Evolutionary conservation across 202 grass and related monocot species (phyloP).

Genomic region (Digitaria exilis): DNA sequence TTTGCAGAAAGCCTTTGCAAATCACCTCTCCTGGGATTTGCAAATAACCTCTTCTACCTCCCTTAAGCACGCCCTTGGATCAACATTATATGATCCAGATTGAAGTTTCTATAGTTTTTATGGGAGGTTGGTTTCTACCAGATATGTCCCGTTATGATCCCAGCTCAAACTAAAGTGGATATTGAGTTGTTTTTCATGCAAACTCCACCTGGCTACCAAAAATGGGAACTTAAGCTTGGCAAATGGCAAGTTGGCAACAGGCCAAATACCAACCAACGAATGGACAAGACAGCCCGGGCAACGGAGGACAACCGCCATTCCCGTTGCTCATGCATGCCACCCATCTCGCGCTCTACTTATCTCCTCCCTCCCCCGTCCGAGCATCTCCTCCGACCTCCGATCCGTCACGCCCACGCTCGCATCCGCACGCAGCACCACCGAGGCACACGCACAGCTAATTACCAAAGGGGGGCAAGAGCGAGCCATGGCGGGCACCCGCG

Average conservation of each 20-base stretch:
- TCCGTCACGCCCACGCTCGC: neutral
- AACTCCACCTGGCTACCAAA: too few relatives aligned
- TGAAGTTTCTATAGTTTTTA: too few relatives aligned
- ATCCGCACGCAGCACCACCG: neutral
- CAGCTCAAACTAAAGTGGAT: too few relatives aligned
- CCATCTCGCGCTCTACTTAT: constrained; percentile 31
- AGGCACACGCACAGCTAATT: neutral
- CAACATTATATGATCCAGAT: too few relatives aligned
- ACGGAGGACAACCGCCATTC: constrained; percentile 24
- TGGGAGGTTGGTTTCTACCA: too few relatives aligned
- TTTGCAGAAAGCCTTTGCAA: too few relatives aligned
- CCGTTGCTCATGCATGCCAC: constrained; percentile 8
- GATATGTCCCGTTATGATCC: too few relatives aligned
- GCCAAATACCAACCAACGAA: neutral
- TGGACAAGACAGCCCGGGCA: neutral
- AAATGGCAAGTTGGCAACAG: neutral
- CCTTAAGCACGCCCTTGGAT: too few relatives aligned
- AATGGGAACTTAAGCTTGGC: neutral
- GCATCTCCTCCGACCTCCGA: constrained; percentile 4
- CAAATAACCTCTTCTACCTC: too few relatives aligned
- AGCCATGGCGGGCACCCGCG: constrained; percentile 25
- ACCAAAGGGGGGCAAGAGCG: neutral
- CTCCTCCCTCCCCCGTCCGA: neutral
- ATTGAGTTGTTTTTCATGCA: too few relatives aligned
- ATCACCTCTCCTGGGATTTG: too few relatives aligned